A percentile compares a stretch with the other conserved stretches of the same genome.
phyloP scores from a whole-genome alignment of 2,329 filamentous ascomycete genomes.

The Aureobasidium sp. region DNA sequence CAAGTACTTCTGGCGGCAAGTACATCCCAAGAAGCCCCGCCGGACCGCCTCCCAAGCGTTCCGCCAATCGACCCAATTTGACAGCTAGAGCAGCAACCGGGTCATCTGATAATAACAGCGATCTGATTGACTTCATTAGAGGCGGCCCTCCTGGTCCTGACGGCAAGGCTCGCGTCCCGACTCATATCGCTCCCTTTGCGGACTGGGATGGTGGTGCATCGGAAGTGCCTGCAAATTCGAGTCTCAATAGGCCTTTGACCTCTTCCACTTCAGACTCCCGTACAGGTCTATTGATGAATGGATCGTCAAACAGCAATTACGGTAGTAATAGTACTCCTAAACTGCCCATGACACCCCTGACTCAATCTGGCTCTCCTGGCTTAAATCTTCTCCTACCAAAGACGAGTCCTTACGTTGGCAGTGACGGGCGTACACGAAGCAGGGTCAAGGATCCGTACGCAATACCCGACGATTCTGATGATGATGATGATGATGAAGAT shows the following conservation, averaged over 20 bases:
- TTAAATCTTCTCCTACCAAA: not conserved
- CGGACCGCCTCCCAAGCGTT: not conserved
- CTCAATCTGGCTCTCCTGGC: not conserved
- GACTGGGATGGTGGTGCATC: not conserved
- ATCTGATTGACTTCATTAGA: slow-evolving; percentile 92
- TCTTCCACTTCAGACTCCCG: slow-evolving; percentile 55
- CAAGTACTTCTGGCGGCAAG: slow-evolving; percentile 13
- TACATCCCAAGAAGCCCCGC: slow-evolving; percentile 13
- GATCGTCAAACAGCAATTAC: not conserved
- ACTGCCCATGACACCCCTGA: not conserved
- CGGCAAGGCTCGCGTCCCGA: slow-evolving; percentile 22
- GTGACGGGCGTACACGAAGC: slow-evolving; percentile 62
- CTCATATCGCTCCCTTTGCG: slow-evolving; percentile 14
- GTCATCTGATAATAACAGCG: slow-evolving; percentile 62
- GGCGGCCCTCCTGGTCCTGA: slow-evolving; percentile 61
- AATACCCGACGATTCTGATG: slow-evolving; percentile 58
- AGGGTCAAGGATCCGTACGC: slow-evolving; percentile 85
- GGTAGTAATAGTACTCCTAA: not conserved
- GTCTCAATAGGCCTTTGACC: slow-evolving; percentile 2
- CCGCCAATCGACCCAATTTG: slow-evolving; percentile 14
- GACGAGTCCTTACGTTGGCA: not conserved
- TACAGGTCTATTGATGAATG: slow-evolving; percentile 53
- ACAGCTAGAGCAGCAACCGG: slow-evolving; percentile 50
- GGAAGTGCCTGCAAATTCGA: not conserved
- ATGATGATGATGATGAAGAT: slow-evolving; percentile 46